phyloP scores from a whole-genome alignment of 257 asterid species.

The Forsythia suspensa region DNA sequence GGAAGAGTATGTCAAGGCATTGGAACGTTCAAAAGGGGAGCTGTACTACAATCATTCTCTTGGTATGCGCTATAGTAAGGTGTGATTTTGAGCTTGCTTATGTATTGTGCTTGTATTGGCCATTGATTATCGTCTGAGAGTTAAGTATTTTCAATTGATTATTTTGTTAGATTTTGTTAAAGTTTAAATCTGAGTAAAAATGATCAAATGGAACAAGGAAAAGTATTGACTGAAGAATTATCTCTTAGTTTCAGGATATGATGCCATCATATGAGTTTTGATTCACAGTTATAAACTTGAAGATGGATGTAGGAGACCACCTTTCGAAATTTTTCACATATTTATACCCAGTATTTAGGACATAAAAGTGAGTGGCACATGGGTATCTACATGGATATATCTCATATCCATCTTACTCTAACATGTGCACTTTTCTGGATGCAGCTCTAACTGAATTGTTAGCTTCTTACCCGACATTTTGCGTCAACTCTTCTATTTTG shows the following conservation, averaged over 20 bases:
- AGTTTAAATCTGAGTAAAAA: background rate
- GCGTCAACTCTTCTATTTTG: background rate
- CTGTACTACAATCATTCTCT: conserved; percentile 85
- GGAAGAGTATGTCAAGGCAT: conserved; percentile 81
- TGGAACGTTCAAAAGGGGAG: conserved; percentile 82
- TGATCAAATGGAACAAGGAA: background rate
- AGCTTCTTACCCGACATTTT: background rate
- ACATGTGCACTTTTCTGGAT: background rate
- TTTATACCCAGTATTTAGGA: background rate
- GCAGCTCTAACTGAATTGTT: background rate
- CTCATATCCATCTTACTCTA: background rate
- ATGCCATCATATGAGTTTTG: background rate
- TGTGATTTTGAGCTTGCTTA: conserved; percentile 38
- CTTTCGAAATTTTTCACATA: background rate
- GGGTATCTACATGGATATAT: background rate
- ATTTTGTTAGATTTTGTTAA: conserved; percentile 15
- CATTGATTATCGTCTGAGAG: conserved; percentile 1
- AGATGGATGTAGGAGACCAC: background rate
- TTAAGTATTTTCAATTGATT: background rate
- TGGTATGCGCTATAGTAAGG: conserved; percentile 95
- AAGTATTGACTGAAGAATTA: conserved; percentile 1
- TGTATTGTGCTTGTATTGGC: conserved; percentile 19
- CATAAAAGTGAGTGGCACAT: background rate
- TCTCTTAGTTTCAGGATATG: background rate
- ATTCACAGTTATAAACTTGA: background rate